A percentile compares a stretch with the other conserved stretches of the same genome.
Evolutionary conservation across 1,284 basidiomycete species (phyloP).

Genomic region (Tremellales sp.): DNA sequence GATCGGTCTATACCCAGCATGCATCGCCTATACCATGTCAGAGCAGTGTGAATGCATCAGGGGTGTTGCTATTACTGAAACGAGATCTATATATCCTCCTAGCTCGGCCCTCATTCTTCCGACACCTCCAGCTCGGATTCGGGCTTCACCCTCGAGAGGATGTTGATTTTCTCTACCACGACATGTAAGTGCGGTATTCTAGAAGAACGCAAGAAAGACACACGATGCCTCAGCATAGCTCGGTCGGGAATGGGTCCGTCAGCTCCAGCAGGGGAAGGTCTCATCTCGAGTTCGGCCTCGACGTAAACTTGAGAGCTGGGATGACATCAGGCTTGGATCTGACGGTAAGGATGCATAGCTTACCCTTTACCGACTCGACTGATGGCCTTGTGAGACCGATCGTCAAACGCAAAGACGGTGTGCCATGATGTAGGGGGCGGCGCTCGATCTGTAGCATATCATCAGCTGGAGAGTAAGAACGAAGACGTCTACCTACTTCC

Average conservation of each 20-base stretch:
- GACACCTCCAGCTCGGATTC: constrained; percentile 9
- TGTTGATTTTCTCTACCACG: constrained; percentile 20
- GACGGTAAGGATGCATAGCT: constrained; percentile 2
- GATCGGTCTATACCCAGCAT: not conserved
- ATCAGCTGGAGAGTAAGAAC: not conserved
- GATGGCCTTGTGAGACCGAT: constrained; percentile 27
- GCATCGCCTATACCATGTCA: not conserved
- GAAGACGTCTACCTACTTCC: constrained; percentile 2
- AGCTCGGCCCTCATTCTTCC: not conserved
- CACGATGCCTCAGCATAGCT: constrained; percentile 35
- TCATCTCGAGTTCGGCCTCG: constrained; percentile 44
- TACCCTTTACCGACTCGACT: constrained; percentile 37
- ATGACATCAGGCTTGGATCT: not conserved
- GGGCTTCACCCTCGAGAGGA: constrained; percentile 29
- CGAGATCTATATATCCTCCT: not conserved
- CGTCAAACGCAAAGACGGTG: constrained; percentile 41
- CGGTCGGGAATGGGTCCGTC: constrained; percentile 30
- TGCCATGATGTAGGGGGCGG: constrained; percentile 40
- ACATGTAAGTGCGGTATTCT: not conserved
- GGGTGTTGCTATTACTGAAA: not conserved
- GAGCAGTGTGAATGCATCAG: not conserved
- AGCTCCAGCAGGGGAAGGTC: constrained; percentile 15
- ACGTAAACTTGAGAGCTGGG: constrained; percentile 39
- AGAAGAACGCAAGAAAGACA: constrained; percentile 6
- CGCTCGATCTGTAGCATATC: not conserved